Conservation (phyloP, 2,329 filamentous ascomycete genomes). For the Xenosphaeropsis pyriputrescens region DNA sequence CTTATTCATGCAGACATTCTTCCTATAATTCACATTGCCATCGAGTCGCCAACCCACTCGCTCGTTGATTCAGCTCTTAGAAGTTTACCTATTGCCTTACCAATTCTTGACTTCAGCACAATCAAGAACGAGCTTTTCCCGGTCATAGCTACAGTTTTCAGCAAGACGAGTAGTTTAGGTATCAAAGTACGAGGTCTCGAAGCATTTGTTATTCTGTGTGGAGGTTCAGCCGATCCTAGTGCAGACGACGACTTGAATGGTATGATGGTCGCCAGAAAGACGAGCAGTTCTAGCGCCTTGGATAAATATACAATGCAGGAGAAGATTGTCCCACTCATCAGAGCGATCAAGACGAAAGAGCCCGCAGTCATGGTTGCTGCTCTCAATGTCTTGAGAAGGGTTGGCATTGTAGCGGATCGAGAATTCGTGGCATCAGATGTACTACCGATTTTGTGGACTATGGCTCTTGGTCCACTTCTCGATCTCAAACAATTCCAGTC, state of each 20-base stretch:
- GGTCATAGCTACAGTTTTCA: slow-evolving; percentile 79
- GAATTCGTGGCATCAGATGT: slow-evolving; percentile 90
- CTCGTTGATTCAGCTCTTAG: slow-evolving; percentile 76
- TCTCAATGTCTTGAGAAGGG: slow-evolving; percentile 68
- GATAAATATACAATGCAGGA: slow-evolving; percentile 99
- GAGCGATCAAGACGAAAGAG: slow-evolving; percentile 93
- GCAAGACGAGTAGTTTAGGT: slow-evolving; percentile 79
- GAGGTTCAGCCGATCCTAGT: slow-evolving; percentile 44
- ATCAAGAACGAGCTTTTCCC: slow-evolving; percentile 97
- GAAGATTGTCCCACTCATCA: slow-evolving; percentile 82
- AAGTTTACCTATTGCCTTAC: slow-evolving; percentile 65
- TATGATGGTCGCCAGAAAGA: slow-evolving; percentile 34
- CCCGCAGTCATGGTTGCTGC: slow-evolving; percentile 95
- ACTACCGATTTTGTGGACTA: slow-evolving; percentile 78
- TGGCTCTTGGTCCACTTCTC: slow-evolving; percentile 80
- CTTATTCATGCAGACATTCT: slow-evolving; percentile 52
- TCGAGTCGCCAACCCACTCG: slow-evolving; percentile 81
- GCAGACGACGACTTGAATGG: slow-evolving; percentile 57
- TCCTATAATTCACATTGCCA: slow-evolving; percentile 67
- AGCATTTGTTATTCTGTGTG: slow-evolving; percentile 80
- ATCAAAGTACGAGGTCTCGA: slow-evolving; percentile 91
- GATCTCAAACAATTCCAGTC: slow-evolving; percentile 76
- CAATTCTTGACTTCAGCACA: slow-evolving; percentile 85
- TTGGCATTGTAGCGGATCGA: slow-evolving; percentile 68
- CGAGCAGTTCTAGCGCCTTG: slow-evolving; percentile 60